phyloP scores from a whole-genome alignment of 2,329 filamentous ascomycete species.

The Geosmithia flava region DNA sequence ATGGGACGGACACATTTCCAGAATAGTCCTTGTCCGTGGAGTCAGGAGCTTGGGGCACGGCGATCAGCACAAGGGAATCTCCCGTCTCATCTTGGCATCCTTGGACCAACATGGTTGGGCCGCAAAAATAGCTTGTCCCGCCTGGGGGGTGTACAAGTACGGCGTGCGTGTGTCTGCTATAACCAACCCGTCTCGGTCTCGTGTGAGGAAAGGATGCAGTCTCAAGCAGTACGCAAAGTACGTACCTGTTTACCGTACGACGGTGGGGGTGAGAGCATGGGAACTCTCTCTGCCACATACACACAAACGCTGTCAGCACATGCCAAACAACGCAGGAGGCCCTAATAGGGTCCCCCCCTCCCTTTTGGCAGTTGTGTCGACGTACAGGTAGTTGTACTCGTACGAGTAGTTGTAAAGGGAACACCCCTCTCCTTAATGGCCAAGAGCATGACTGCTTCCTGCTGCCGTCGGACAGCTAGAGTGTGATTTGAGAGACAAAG shows the following conservation, averaged over 20 bases:
- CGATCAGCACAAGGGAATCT: conserved; percentile 3
- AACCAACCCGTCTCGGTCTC: background rate
- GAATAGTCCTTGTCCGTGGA: conserved; percentile 1
- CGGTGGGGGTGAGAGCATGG: no score
- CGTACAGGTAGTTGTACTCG: no score
- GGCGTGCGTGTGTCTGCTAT: background rate
- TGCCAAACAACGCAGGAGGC: background rate
- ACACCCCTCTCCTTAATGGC: background rate
- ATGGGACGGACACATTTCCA: conserved; percentile 1
- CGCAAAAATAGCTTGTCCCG: conserved; percentile 1
- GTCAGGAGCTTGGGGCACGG: background rate
- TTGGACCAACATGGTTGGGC: background rate
- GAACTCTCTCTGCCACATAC: background rate
- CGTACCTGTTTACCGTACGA: background rate
- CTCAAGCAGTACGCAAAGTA: background rate
- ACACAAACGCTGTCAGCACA: background rate
- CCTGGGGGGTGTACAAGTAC: no score
- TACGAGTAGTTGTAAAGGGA: no score
- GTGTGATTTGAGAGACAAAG: no score
- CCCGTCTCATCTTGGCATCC: background rate
- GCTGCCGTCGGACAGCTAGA: no score
- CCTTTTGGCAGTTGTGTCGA: background rate
- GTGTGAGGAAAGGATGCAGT: background rate
- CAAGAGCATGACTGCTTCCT: no score
- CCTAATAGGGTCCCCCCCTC: background rate